Evolutionary conservation across 1,284 basidiomycete species (phyloP), one percentile per base, ranked within the genome.

Genomic region (Macrocystidia cucumis): DNA sequence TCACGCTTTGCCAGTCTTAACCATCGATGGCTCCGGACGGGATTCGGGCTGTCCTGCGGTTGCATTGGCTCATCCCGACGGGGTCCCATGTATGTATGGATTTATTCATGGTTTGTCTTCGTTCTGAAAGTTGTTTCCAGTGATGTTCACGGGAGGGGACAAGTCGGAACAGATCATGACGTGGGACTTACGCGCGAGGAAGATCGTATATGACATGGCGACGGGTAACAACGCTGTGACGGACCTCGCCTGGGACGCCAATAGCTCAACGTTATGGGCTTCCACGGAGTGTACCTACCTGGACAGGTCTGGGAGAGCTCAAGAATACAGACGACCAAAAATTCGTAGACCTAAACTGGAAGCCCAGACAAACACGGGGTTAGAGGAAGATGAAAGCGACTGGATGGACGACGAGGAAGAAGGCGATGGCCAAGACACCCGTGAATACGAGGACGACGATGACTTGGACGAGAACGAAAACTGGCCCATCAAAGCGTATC

Each of bases 161-260:
- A 37, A 37, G 8, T 46, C 35, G n/a, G 48, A 64, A 38, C 38
- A 43, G 13, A 53, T 65, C 43, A 57, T 52, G 23, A 29, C 59
- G 9, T 66, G 65, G 63, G 63, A 68, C 40, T 39, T 63, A 9
- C 60, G 65, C 21, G 55, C 54, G 0, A 50, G 46, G 4, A 44
- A 46, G 5, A 32, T 48, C 3, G 45, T 63, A 5, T 67, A 64
- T 48, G 63, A 65, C 35, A 52, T 68, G 14, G 46, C 56, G 5
- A 66, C 63, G 2, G 65, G 65, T 14, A 67, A 68, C 44, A 65
- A 60, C 38, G 31, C 36, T 2, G 63, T 67, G 1, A 23, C 20
- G 3, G 42, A 45, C 11, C 41, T 67, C 37, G 52, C 48, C 1
- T 67, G 63, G 63, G 57, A 65, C 41, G 39, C 42, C 5, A 24